Base-by-base conservation (phyloP, 169 alveolate genomes). In the Cryptosporidium andersoni region DNA sequence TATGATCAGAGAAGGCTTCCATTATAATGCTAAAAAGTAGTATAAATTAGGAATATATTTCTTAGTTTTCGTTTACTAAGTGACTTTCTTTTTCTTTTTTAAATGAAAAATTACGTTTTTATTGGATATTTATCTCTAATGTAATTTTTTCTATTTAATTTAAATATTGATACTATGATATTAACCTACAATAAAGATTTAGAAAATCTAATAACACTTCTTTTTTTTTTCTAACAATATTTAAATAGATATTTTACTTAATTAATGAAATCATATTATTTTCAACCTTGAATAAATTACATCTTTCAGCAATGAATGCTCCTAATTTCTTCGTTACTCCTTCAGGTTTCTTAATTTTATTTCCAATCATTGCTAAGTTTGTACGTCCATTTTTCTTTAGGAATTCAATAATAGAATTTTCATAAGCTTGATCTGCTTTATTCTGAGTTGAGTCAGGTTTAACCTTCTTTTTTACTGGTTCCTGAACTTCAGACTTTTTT, bases 331-430 rank as follows among this genome's bases (percentile, higher is more conserved):
- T 89, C 12, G 88, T 65, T 2, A 92, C 89, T 11, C 93, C 92
- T 16, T 89, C 94, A 25, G 95, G 95, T 55, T 90, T 92, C 82
- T 91, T 92, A 42, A 92, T 93, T 48, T 92, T 92, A 64, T 81
- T 80, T 36, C 95, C 95, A 49, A 92, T 82, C 55, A 89, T 88
- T 1, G 94, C 92, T 80, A 92, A 64, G 67, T 88, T 89, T n/a
- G 92, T 88, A 52, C 91, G 90, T 34, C 95, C 95, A 80, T 92
- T 91, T 88, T 91, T 89, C 92, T 92, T 92, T 51, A 92, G 74
- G 64, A 80, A 91, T 6, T 91, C 94, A 11, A 90, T 81, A 65
- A 92, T 80, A 3, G 93, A 89, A 55, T 82, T 90, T 67, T 91
- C 91, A 80, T 88, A 91, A 34, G 85, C 88, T 48, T 74, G 85